Percentiles rank a stretch among this genome's conserved stretches.
Conservation (phyloP, 2,329 filamentous ascomycete species). For the Colletotrichum kahawae region DNA sequence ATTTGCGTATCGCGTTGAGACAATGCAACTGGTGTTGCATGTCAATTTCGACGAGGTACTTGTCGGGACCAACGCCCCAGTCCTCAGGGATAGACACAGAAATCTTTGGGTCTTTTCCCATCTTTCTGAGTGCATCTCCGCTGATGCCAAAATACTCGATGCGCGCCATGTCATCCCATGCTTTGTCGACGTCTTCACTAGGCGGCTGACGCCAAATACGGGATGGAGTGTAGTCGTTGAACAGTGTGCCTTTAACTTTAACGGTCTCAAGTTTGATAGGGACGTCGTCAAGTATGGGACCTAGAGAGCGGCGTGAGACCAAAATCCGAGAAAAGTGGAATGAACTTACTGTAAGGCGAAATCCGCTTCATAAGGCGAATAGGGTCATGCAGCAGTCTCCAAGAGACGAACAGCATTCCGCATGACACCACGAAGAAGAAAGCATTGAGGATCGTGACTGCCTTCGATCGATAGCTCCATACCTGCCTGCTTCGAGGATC, state of each 20-base stretch:
- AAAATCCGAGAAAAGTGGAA: accelerated
- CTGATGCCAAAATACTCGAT: conserved; percentile 17
- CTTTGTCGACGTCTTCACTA: conserved; percentile 25
- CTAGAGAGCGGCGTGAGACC: background rate
- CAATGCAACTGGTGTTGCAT: conserved; percentile 18
- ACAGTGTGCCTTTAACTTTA: conserved; percentile 10
- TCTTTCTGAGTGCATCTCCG: conserved; percentile 10
- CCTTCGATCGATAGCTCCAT: background rate
- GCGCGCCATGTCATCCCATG: conserved; percentile 22
- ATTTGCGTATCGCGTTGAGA: conserved; percentile 7
- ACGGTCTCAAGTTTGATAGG: conserved; percentile 9
- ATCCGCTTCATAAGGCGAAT: conserved; percentile 7
- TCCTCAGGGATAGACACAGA: conserved; percentile 14
- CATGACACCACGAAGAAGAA: conserved; percentile 1
- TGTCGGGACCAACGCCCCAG: conserved; percentile 13
- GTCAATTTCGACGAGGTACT: conserved; percentile 15
- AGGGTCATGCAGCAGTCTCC: conserved; percentile 5
- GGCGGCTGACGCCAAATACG: conserved; percentile 23
- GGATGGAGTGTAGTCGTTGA: conserved; percentile 34
- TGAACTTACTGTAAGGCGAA: conserved; percentile 3
- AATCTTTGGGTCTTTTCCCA: conserved; percentile 12
- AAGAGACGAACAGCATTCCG: background rate
- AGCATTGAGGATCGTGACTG: background rate
- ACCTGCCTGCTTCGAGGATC: background rate
- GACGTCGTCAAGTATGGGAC: conserved; percentile 1